These are phyloP conservation scores for Colletotrichum euphorbiae DNA, from an alignment of 2,329 filamentous ascomycete genomes.

Conservation along the genomic window DNA sequence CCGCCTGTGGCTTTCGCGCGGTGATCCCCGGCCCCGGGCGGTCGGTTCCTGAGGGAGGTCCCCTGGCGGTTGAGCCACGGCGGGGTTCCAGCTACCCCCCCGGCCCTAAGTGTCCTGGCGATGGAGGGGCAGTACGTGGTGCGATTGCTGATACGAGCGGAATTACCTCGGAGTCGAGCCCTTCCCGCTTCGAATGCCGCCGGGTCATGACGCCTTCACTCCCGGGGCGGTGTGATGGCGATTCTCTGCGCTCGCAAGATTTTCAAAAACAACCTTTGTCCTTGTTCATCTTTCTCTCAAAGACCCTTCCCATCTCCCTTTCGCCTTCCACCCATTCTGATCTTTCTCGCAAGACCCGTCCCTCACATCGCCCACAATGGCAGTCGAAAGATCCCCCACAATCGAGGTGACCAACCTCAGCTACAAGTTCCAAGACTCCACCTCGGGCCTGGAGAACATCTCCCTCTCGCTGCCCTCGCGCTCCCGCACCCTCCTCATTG, in stretches of 20 bases:
- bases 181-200: conserved; percentile 19
- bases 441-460: conserved; percentile 81
- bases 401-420: conserved; percentile 82
- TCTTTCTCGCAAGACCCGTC: neutral
- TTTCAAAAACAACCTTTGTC: neutral
- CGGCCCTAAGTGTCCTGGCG: no score
- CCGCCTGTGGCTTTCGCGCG: conserved; percentile 19
- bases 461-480: conserved; percentile 81
- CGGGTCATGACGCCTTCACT: conserved; percentile 37
- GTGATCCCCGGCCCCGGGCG: conserved; percentile 20
- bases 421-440: conserved; percentile 90
- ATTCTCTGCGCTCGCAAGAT: neutral
- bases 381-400: conserved; percentile 59
- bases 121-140: conserved; percentile 1
- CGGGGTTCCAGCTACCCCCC: conserved; percentile 11
- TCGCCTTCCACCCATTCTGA: neutral
- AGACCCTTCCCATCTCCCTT: neutral
- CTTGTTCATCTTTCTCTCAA: neutral
- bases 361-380: conserved; percentile 42
- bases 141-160: conserved; percentile 1
- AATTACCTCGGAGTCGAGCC: conserved; percentile 9
- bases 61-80: conserved; percentile 11
- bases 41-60: conserved; percentile 9
- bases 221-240: conserved; percentile 32
- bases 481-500: conserved; percentile 90